Conservation (phyloP, 1,284 basidiomycete species). For the Boletus smithii region DNA sequence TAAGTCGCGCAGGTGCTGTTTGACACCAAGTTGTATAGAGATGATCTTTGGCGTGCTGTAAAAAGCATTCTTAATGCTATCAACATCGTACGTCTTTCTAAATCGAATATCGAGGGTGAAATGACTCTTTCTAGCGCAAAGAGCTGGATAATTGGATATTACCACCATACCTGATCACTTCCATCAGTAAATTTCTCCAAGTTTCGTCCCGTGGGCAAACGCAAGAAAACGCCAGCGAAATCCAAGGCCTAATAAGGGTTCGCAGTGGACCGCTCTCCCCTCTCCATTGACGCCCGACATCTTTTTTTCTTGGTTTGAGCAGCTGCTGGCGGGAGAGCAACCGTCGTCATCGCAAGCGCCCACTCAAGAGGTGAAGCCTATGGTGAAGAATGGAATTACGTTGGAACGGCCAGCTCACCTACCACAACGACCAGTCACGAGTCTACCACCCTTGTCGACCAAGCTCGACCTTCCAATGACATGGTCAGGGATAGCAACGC, state of each 20-base stretch:
- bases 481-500: constrained; percentile 8
- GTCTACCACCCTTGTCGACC: constrained; percentile 12
- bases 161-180: constrained; percentile 41
- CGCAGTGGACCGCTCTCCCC: constrained; percentile 52
- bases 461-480: constrained; percentile 17
- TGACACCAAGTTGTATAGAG: constrained; percentile 32
- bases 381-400: constrained; percentile 15
- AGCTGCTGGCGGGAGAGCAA: constrained; percentile 43
- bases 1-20: constrained; percentile 34
- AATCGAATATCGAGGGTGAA: constrained; percentile 8
- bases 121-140: constrained; percentile 41
- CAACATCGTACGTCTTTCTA: constrained; percentile 39
- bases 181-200: constrained; percentile 40
- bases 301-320: constrained; percentile 48
- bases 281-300: constrained; percentile 44
- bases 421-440: constrained; percentile 23
- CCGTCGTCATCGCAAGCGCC: constrained; percentile 20
- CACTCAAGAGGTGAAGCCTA: constrained; percentile 12
- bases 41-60: constrained; percentile 39
- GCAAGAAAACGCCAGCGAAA: constrained; percentile 36
- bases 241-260: constrained; percentile 61
- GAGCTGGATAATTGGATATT: constrained; percentile 43
- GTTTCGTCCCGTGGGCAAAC: constrained; percentile 25
- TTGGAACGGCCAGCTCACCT: constrained; percentile 29
- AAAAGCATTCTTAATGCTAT: constrained; percentile 40